phyloP scores from a whole-genome alignment of 371 early-diverging fungal genomes.

The Blakeslea trispora region DNA sequence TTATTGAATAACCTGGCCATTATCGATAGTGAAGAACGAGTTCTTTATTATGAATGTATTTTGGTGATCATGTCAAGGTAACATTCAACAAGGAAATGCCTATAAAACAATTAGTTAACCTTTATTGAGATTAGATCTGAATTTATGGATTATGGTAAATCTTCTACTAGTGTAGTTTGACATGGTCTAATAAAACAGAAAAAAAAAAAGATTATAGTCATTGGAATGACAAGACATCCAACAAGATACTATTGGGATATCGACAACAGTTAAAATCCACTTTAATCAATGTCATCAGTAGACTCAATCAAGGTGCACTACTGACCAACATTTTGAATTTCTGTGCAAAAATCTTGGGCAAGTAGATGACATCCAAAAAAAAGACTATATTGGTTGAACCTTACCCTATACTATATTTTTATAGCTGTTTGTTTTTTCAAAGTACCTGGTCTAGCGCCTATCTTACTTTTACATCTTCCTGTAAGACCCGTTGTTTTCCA shows the following conservation, averaged over 20 bases:
- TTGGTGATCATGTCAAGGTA: slow-evolving; percentile 49
- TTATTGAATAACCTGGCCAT: slow-evolving; percentile 30
- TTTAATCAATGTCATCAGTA: slow-evolving; percentile 49
- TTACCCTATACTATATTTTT: background rate
- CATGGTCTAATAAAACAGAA: too few species aligned
- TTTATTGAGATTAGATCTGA: slow-evolving; percentile 30
- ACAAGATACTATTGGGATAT: slow-evolving; percentile 20
- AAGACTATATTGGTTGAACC: background rate
- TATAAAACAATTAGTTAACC: too few species aligned
- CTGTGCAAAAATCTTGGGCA: slow-evolving; percentile 53
- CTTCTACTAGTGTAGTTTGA: too few species aligned
- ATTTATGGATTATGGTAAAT: slow-evolving; percentile 52
- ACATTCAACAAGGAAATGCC: too few species aligned
- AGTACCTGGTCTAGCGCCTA: slow-evolving; percentile 52
- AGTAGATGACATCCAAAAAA: background rate
- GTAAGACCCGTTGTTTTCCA: slow-evolving; percentile 38
- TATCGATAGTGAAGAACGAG: slow-evolving; percentile 36
- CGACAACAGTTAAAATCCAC: slow-evolving; percentile 21
- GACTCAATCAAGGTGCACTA: slow-evolving; percentile 45
- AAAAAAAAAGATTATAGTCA: slow-evolving; percentile 17
- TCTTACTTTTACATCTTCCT: slow-evolving; percentile 42
- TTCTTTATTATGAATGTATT: slow-evolving; percentile 48
- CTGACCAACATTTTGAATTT: slow-evolving; percentile 56
- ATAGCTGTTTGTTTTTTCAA: slow-evolving; percentile 59
- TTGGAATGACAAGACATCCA: slow-evolving; percentile 4